Conservation (phyloP, 2,329 filamentous ascomycete species). For the Monilinia aucupariae region DNA sequence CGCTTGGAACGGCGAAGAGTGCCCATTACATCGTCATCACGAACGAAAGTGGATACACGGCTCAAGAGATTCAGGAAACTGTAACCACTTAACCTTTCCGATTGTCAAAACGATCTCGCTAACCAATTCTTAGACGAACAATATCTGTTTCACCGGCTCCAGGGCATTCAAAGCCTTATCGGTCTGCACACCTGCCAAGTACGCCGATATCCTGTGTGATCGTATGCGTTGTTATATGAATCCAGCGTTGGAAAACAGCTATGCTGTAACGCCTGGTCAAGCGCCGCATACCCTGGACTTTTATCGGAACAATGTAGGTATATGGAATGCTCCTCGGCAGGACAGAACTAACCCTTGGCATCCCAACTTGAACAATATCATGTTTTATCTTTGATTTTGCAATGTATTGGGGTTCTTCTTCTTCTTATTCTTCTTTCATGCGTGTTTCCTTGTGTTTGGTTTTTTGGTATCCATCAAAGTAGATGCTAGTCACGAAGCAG, state of each 20-base stretch:
- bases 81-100: too few relatives aligned
- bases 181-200: slow-evolving; percentile 81
- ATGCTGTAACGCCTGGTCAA: background rate
- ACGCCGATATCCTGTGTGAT: slow-evolving; percentile 78
- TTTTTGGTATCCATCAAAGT: too few relatives aligned
- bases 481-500: too few relatives aligned
- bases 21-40: slow-evolving; percentile 47
- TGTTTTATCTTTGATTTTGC: slow-evolving; percentile 14
- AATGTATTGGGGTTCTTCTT: too few relatives aligned
- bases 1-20: background rate
- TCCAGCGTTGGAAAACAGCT: slow-evolving; percentile 1
- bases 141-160: slow-evolving; percentile 73
- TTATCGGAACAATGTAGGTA: background rate
- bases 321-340: background rate
- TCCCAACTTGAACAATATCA: background rate
- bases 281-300: too few relatives aligned
- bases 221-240: slow-evolving; percentile 65
- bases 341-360: slow-evolving; percentile 4
- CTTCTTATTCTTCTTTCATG: too few relatives aligned
- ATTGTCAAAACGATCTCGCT: too few relatives aligned
- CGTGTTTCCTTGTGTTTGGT: too few relatives aligned
- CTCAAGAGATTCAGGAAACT: too few relatives aligned
- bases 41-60: slow-evolving; percentile 53
- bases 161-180: slow-evolving; percentile 80
- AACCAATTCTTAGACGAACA: slow-evolving; percentile 66